Evolutionary conservation across 805 yeast species (phyloP).

Genomic region (Metschnikowia aberdeeniae): DNA sequence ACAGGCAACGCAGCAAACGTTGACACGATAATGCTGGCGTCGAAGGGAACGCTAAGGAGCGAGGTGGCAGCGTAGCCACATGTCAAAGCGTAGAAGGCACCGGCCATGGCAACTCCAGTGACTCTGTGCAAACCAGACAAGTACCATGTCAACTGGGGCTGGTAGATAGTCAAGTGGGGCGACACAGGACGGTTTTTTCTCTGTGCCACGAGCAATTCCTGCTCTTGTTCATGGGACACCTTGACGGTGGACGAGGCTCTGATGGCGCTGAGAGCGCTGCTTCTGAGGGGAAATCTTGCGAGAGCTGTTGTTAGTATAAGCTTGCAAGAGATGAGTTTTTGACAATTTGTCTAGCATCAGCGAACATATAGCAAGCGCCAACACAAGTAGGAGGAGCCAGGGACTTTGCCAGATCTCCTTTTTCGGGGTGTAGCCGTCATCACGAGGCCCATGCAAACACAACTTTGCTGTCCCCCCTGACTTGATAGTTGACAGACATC

Average conservation of each 20-base stretch:
- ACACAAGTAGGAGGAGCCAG: neutral
- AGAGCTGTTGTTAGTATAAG: slow-evolving; percentile 12
- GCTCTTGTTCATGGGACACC: slow-evolving; percentile 60
- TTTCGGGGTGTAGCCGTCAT: too few species aligned
- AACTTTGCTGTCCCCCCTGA: too few species aligned
- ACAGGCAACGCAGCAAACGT: slow-evolving; percentile 62
- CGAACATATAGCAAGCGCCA: neutral
- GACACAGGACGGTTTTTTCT: slow-evolving; percentile 85
- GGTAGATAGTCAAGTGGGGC: slow-evolving; percentile 85
- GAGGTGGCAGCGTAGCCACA: slow-evolving; percentile 70
- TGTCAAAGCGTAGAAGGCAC: slow-evolving; percentile 73
- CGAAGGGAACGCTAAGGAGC: slow-evolving; percentile 51
- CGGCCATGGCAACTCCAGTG: slow-evolving; percentile 80
- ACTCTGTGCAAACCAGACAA: slow-evolving; percentile 83
- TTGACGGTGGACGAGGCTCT: slow-evolving; percentile 27
- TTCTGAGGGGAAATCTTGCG: slow-evolving; percentile 10
- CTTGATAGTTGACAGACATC: too few species aligned
- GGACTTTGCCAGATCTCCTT: neutral
- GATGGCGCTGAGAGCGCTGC: slow-evolving; percentile 8
- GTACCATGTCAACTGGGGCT: slow-evolving; percentile 84
- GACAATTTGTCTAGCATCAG: neutral
- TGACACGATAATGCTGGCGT: slow-evolving; percentile 49
- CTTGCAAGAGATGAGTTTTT: neutral
- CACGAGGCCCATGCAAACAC: too few species aligned
- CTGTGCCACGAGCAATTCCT: slow-evolving; percentile 70